phyloP scores from a whole-genome alignment of 768 basidiomycete genomes.

The Boletus vermiculosoides region DNA sequence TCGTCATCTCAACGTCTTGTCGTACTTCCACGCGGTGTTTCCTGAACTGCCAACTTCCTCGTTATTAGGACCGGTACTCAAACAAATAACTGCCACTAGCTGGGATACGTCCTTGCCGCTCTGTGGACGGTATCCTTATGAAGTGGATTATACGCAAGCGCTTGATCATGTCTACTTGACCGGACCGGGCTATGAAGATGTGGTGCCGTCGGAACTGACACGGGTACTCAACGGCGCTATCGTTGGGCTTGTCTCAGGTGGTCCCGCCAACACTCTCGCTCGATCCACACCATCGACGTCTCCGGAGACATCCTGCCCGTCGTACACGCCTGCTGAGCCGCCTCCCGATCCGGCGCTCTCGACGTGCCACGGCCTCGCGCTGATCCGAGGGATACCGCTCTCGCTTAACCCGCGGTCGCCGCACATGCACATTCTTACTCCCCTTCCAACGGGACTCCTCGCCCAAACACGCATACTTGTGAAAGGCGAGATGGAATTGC shows the following conservation, averaged over 20 bases:
- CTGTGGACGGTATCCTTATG: constrained; percentile 67
- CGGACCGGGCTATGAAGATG: constrained; percentile 78
- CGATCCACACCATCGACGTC: background rate
- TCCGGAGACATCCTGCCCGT: constrained; percentile 28
- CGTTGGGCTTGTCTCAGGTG: constrained; percentile 62
- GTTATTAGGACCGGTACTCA: constrained; percentile 16
- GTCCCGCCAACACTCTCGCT: background rate
- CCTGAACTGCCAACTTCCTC: constrained; percentile 31
- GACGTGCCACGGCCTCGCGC: constrained; percentile 69
- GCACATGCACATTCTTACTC: constrained; percentile 75
- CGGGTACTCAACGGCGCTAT: constrained; percentile 78
- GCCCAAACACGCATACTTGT: constrained; percentile 43
- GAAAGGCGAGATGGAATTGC: constrained; percentile 87
- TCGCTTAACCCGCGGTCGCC: constrained; percentile 30
- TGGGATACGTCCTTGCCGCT: constrained; percentile 77
- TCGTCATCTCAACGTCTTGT: constrained; percentile 65
- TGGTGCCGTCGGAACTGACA: constrained; percentile 64
- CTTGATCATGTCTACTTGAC: constrained; percentile 65
- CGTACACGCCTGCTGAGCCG: constrained; percentile 57
- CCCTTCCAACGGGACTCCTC: constrained; percentile 55
- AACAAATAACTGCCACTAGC: constrained; percentile 37
- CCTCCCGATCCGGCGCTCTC: constrained; percentile 61
- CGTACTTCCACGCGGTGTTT: constrained; percentile 67
- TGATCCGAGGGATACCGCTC: constrained; percentile 54
- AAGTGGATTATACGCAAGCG: constrained; percentile 55